A percentile compares a stretch with the other conserved stretches of the same genome.
phyloP scores from a whole-genome alignment of 768 basidiomycete genomes.

The Exidia glandulosa region DNA sequence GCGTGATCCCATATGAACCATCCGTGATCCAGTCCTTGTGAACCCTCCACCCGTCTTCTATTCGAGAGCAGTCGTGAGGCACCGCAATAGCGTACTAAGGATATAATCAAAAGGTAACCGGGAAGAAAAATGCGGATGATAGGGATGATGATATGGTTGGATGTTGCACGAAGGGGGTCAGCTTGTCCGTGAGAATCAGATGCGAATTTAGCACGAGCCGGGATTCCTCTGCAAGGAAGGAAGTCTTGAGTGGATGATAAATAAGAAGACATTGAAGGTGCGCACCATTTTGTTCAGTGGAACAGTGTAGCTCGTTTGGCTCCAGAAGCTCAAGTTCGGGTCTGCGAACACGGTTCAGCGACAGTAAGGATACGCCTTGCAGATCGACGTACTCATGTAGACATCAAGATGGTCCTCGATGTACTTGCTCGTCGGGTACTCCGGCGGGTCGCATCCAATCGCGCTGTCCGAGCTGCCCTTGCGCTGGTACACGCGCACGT shows the following conservation, averaged over 20 bases:
- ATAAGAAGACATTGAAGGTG: no score
- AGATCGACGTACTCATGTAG: constrained; percentile 28
- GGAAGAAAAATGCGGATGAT: no score
- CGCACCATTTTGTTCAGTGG: constrained; percentile 17
- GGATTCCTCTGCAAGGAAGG: not conserved
- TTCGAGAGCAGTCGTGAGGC: no score
- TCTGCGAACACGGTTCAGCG: not conserved
- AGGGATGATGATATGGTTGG: no score
- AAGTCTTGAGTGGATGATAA: not conserved
- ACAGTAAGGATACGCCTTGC: not conserved
- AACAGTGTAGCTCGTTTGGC: constrained; percentile 17
- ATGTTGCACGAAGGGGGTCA: no score
- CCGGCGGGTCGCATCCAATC: constrained; percentile 53
- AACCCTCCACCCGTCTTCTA: no score
- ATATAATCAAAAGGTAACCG: no score
- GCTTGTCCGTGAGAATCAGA: no score
- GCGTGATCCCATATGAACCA: no score
- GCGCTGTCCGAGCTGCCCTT: constrained; percentile 40
- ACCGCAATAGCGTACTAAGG: no score
- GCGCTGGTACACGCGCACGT: constrained; percentile 72
- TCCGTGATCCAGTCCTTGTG: no score
- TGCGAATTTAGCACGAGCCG: not conserved
- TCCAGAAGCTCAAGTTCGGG: constrained; percentile 20
- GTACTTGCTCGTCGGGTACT: constrained; percentile 56
- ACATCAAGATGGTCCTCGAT: constrained; percentile 44